phyloP scores from a whole-genome alignment of 345 rosid species.

The Microcos paniculata region DNA sequence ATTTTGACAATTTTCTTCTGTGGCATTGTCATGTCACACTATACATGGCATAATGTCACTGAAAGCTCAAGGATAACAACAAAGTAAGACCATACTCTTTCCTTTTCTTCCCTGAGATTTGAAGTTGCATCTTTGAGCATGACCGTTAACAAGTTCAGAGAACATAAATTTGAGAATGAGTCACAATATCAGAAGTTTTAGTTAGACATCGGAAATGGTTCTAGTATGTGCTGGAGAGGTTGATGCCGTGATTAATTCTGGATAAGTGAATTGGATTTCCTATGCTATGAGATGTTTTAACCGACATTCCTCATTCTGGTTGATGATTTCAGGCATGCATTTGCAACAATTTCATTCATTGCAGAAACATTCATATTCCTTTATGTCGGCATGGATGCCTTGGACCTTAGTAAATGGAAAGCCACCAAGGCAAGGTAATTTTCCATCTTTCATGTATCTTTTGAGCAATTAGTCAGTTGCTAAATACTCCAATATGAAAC shows the following conservation, averaged over 20 bases:
- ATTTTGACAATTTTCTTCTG: slow-evolving; percentile 69
- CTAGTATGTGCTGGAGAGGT: not conserved
- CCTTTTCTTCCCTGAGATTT: not conserved
- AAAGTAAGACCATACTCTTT: slow-evolving; percentile 38
- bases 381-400: slow-evolving; percentile 73
- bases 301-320: slow-evolving; percentile 4
- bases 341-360: slow-evolving; percentile 70
- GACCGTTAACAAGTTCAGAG: not conserved
- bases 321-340: slow-evolving; percentile 60
- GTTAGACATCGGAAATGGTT: too few species aligned
- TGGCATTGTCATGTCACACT: slow-evolving; percentile 72
- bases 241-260: not conserved
- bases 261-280: not conserved
- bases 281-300: not conserved
- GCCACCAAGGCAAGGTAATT: slow-evolving; percentile 49
- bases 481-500: not conserved
- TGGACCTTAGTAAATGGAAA: slow-evolving; percentile 61
- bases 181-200: not conserved
- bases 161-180: not conserved
- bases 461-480: not conserved
- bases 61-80: slow-evolving; percentile 70
- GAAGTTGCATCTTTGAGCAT: not conserved
- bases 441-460: not conserved
- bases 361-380: slow-evolving; percentile 70
- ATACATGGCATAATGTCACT: slow-evolving; percentile 76